These are phyloP conservation scores for Psidium friedrichsthalianum DNA, from an alignment of 345 rosid species.

Conservation along the genomic window DNA sequence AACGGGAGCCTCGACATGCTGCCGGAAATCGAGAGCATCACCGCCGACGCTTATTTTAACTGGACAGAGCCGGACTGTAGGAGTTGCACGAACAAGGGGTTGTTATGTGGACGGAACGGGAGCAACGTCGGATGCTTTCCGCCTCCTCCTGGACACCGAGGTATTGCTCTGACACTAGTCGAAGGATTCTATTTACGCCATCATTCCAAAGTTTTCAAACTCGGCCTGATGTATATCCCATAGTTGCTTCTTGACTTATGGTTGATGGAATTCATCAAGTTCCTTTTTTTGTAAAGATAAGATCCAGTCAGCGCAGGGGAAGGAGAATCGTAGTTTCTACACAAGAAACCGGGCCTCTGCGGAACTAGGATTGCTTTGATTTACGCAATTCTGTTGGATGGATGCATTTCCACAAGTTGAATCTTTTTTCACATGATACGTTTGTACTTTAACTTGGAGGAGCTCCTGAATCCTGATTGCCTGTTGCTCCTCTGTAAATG, in stretches of 20 bases:
- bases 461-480: not conserved
- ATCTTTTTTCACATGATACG: not conserved
- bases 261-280: not conserved
- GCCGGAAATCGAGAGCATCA: not conserved
- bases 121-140: not conserved
- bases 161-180: not conserved
- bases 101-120: not conserved
- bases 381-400: not conserved
- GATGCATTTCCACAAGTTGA: not conserved
- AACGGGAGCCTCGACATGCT: not conserved
- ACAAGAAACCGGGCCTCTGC: not conserved
- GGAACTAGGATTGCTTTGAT: not conserved
- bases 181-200: not conserved
- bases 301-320: not conserved
- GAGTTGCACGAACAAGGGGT: fast-evolving
- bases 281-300: not conserved
- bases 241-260: not conserved
- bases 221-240: not conserved
- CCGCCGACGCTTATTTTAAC: not conserved
- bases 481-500: not conserved
- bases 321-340: not conserved
- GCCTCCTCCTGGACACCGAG: not conserved
- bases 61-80: not conserved
- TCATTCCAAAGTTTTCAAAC: not conserved
- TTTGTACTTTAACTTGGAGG: not conserved